phyloP scores from a whole-genome alignment of 768 basidiomycete genomes.

The Termitomyces sp. region DNA sequence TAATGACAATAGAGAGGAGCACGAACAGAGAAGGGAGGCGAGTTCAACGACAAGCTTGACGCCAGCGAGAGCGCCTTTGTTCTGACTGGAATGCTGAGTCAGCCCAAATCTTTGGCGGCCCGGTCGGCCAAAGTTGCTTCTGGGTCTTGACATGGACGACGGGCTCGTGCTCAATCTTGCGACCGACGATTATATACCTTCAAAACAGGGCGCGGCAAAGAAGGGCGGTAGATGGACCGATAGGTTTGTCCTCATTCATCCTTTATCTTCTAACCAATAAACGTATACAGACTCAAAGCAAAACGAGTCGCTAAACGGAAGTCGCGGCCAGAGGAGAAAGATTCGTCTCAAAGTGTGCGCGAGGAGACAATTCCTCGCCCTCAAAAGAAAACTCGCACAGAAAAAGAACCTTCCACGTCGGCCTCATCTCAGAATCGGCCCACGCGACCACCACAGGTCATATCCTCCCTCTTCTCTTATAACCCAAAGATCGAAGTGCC shows the following conservation, averaged over 20 bases:
- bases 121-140: background rate
- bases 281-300: conserved; percentile 54
- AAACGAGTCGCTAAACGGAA: conserved; percentile 68
- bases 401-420: conserved; percentile 15
- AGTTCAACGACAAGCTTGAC: background rate
- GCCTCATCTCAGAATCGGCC: conserved; percentile 18
- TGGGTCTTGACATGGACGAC: conserved; percentile 49
- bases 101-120: conserved; percentile 10
- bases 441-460: conserved; percentile 49
- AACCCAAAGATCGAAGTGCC: conserved; percentile 65
- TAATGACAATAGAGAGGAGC: background rate
- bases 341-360: conserved; percentile 7
- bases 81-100: conserved; percentile 17
- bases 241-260: conserved; percentile 39
- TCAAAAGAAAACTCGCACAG: conserved; percentile 35
- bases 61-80: background rate
- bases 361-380: conserved; percentile 27
- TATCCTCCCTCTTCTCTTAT: conserved; percentile 86
- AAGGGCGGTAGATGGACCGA: conserved; percentile 77
- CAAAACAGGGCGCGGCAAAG: conserved; percentile 23
- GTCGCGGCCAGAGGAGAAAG: conserved; percentile 29
- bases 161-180: conserved; percentile 72
- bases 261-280: conserved; percentile 10
- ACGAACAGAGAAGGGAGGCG: background rate
- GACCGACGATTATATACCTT: conserved; percentile 23